phyloP scores from a whole-genome alignment of 73 alveolate species.

The Tetrahymena malaccensis region DNA sequence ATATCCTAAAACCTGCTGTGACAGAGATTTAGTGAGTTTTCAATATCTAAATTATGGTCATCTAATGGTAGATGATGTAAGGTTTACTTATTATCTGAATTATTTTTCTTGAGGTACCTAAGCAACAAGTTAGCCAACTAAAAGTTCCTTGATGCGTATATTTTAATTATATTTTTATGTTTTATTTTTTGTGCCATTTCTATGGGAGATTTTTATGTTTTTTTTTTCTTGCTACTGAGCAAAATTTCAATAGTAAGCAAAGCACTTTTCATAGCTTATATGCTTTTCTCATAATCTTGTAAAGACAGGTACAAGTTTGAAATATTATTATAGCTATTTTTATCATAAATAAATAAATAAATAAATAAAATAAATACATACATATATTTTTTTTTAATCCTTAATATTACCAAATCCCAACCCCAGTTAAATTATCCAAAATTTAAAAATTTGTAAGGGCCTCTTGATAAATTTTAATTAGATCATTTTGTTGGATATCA shows the following conservation, averaged over 20 bases:
- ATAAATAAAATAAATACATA: too few relatives aligned
- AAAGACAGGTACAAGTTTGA: not conserved
- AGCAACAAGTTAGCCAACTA: not conserved
- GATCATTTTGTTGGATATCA: not conserved
- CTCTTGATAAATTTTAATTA: too few relatives aligned
- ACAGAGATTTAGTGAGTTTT: too few relatives aligned
- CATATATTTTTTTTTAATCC: too few relatives aligned
- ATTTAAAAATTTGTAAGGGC: not conserved
- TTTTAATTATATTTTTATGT: too few relatives aligned
- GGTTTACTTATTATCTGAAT: too few relatives aligned
- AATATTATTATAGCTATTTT: not conserved
- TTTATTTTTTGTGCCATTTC: not conserved
- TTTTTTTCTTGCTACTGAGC: too few relatives aligned
- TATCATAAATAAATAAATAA: too few relatives aligned
- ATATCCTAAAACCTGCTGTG: too few relatives aligned
- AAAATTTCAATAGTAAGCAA: not conserved
- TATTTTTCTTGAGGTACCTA: not conserved
- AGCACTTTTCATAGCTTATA: not conserved
- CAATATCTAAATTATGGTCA: too few relatives aligned
- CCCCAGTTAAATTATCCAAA: not conserved
- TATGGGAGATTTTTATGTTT: too few relatives aligned
- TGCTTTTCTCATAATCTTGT: not conserved
- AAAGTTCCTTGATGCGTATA: not conserved
- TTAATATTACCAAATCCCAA: not conserved
- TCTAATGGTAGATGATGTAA: not conserved